Evolutionary conservation across 179 eudicot genomes (phyloP).

Genomic region (Amaranthus tricolor): DNA sequence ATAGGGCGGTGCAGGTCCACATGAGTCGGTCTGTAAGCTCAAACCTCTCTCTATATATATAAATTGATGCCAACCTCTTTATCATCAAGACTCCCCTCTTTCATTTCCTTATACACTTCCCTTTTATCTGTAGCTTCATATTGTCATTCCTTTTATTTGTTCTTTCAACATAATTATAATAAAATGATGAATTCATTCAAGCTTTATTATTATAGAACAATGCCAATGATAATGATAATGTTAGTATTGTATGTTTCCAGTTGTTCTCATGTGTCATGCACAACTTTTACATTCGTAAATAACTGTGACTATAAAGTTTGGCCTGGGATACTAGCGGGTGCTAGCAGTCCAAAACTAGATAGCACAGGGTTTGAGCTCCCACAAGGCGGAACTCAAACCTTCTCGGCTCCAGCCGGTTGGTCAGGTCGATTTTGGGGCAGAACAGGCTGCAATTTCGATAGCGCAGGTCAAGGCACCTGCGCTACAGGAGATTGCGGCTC

Average conservation of each 20-base stretch:
- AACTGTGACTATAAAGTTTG: slow-evolving; percentile 75
- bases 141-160: background rate
- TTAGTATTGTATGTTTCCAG: background rate
- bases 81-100: slow-evolving; percentile 19
- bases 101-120: background rate
- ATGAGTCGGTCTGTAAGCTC: slow-evolving; percentile 18
- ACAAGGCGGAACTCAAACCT: slow-evolving; percentile 39
- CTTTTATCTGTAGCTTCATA: background rate
- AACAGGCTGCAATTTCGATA: slow-evolving; percentile 61
- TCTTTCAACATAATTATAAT: background rate
- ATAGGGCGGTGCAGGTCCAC: slow-evolving; percentile 33
- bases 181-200: slow-evolving; percentile 17
- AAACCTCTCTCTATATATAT: background rate
- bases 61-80: background rate
- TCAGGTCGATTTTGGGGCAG: slow-evolving; percentile 87
- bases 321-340: slow-evolving; percentile 73
- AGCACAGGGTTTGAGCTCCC: slow-evolving; percentile 79
- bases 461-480: slow-evolving; percentile 58
- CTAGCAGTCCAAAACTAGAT: slow-evolving; percentile 56
- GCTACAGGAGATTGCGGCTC: slow-evolving; percentile 69
- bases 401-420: slow-evolving; percentile 67
- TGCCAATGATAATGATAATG: background rate
- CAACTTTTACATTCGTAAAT: slow-evolving; percentile 76
- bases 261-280: slow-evolving; percentile 32
- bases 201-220: background rate